phyloP scores from a whole-genome alignment of 2,329 filamentous ascomycete genomes.

The Neofusicoccum parvum region DNA sequence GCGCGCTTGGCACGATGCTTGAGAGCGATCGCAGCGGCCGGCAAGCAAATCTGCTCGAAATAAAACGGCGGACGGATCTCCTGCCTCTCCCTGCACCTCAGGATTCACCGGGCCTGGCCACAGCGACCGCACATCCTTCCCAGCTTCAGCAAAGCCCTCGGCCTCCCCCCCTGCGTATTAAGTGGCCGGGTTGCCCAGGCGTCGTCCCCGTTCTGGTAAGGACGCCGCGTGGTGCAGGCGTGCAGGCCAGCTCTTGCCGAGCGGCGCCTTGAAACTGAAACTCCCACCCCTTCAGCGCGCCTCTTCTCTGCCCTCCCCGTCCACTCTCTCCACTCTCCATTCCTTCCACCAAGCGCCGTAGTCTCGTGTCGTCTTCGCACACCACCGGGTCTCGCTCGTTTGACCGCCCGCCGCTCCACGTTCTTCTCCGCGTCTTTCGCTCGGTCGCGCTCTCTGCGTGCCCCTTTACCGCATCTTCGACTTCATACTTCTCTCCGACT shows the following conservation, averaged over 20 bases:
- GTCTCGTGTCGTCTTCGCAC: neutral
- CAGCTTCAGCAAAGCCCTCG: slow-evolving; percentile 2
- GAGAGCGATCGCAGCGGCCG: slow-evolving; percentile 16
- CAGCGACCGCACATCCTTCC: slow-evolving; percentile 12
- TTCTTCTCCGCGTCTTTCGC: slow-evolving; percentile 14
- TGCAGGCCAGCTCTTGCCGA: slow-evolving; percentile 19
- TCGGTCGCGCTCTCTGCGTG: slow-evolving; percentile 4
- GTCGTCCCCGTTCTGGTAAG: slow-evolving; percentile 15
- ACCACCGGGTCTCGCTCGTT: slow-evolving; percentile 12
- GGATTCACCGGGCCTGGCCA: slow-evolving; percentile 18
- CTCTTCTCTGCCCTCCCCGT: slow-evolving; percentile 17
- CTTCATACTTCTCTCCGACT: neutral
- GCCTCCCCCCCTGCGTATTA: slow-evolving; percentile 17
- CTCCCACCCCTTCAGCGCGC: slow-evolving; percentile 17
- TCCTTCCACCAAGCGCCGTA: slow-evolving; percentile 12
- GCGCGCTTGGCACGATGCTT: slow-evolving; percentile 13
- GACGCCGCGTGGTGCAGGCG: slow-evolving; percentile 16
- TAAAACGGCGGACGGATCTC: slow-evolving; percentile 16
- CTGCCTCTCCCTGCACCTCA: slow-evolving; percentile 14
- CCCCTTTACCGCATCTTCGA: slow-evolving; percentile 16
- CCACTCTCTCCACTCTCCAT: slow-evolving; percentile 16
- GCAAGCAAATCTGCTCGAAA: slow-evolving; percentile 18
- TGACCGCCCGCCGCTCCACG: slow-evolving; percentile 1
- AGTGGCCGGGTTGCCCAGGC: slow-evolving; percentile 12
- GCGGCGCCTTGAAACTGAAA: slow-evolving; percentile 20